These are phyloP conservation scores for Elsinoe fawcettii DNA, from an alignment of 2,329 filamentous ascomycete genomes.

Conservation along the genomic window DNA sequence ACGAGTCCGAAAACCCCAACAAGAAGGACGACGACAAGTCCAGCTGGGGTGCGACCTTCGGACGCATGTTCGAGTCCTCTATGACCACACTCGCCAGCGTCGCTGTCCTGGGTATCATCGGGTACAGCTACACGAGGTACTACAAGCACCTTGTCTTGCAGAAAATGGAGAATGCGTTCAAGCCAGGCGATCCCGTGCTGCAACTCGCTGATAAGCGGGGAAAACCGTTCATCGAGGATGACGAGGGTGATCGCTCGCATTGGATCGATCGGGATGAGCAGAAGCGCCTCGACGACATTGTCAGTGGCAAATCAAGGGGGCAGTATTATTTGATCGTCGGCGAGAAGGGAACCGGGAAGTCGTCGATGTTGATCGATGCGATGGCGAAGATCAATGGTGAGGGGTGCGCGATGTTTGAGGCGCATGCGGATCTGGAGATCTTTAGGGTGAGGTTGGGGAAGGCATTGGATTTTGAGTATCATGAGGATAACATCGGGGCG, in stretches of 20 bases:
- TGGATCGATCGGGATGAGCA: slow-evolving; percentile 87
- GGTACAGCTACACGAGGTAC: slow-evolving; percentile 42
- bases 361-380: slow-evolving; percentile 88
- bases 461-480: slow-evolving; percentile 89
- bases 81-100: slow-evolving; percentile 32
- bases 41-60: slow-evolving; percentile 26
- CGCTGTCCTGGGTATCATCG: slow-evolving; percentile 24
- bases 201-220: slow-evolving; percentile 46
- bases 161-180: slow-evolving; percentile 89
- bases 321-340: slow-evolving; percentile 90
- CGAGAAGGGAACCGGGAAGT: slow-evolving; percentile 95
- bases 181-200: slow-evolving; percentile 73
- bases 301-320: slow-evolving; percentile 62
- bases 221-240: slow-evolving; percentile 25
- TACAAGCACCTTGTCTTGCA: slow-evolving; percentile 88
- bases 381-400: slow-evolving; percentile 90
- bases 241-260: slow-evolving; percentile 51
- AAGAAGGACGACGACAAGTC: slow-evolving; percentile 1
- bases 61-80: slow-evolving; percentile 42
- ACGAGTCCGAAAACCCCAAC: not conserved
- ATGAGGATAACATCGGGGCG: slow-evolving; percentile 95
- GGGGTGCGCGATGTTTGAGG: slow-evolving; percentile 90
- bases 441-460: slow-evolving; percentile 90
- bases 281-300: slow-evolving; percentile 64
- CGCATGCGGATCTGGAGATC: slow-evolving; percentile 89